Evolutionary conservation across 2,329 filamentous ascomycete genomes (phyloP), one percentile per base, ranked within the genome.

Genomic region (Canariomyces notabilis): DNA sequence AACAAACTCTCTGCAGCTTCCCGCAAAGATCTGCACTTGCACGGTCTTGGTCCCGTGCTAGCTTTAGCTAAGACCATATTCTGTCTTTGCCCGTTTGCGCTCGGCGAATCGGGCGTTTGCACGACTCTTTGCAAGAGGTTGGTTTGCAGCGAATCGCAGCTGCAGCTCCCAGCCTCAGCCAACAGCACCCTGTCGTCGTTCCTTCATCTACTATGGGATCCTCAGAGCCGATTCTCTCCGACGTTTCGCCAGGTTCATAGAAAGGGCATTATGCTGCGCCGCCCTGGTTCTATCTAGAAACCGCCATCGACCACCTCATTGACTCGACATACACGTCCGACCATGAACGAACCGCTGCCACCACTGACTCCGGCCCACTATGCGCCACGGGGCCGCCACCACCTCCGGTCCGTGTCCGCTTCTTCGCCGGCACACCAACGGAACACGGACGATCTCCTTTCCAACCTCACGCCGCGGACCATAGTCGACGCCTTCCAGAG

Each of bases 401-500:
- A 67, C 21, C 59, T 64, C 31, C 69, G 67, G 20, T 60, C 66
- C 14, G 60, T 60, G 6, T 68, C 70, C 34, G 63, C 63, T 48
- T 74, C 75, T 7, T 29, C 26, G 9, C 72, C 75, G 18, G 64
- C 71, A n/a, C 71, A 70, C 51, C 68, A 68, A 42, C 69, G 67
- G 44, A 65, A 61, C 40, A 51, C 66, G 40, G 79, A 84, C 59
- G 79, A 83, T 53, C 70, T 87, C 31, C 71, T 87, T 47, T 67
- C 74, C 49, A 74, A 78, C 57, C 70, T 87, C 21, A 75, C 77
- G 4, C 83, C 83, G 1, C 68, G 75, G 31, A 74, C 74, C 21
- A 82, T 77, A 20, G 68, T 85, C 50, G 75, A 82, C 49, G 76
- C 80, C 14, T 75, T 87, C 54, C 72, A 71, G 37, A 68, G 69